Percentiles rank a stretch among this genome's conserved stretches.
Evolutionary conservation across 805 yeast genomes (phyloP).

Genomic region (Myxozyma mucilagina): DNA sequence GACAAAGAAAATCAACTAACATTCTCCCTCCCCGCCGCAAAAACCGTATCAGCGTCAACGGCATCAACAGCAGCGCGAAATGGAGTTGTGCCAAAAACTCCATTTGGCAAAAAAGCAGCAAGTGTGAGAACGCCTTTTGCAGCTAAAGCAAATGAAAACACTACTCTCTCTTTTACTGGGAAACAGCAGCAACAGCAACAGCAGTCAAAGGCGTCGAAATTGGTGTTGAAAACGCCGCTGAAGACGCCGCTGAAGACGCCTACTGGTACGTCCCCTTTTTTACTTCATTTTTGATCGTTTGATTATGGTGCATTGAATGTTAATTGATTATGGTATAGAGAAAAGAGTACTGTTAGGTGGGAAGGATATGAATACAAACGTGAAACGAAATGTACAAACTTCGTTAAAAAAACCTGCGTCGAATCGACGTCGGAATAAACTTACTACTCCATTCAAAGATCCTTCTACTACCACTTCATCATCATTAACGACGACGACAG

Average conservation of each 20-base stretch:
- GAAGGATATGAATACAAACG: conserved; percentile 31
- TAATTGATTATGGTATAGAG: conserved; percentile 2
- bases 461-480: not conserved
- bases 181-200: not conserved
- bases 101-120: conserved; percentile 15
- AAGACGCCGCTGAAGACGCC: conserved; percentile 24
- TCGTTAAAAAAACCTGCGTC: not conserved
- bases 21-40: conserved; percentile 2
- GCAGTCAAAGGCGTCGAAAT: not conserved
- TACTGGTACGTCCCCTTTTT: conserved; percentile 11
- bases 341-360: conserved; percentile 33
- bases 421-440: not conserved
- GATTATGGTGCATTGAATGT: not conserved
- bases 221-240: not conserved
- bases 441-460: conserved; percentile 3
- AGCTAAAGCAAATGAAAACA: conserved; percentile 22
- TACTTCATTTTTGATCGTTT: not conserved
- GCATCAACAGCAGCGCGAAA: too few relatives aligned
- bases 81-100: conserved; percentile 31
- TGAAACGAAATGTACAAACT: not conserved
- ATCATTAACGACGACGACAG: not conserved
- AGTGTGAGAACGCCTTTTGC: conserved; percentile 19
- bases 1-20: conserved; percentile 26
- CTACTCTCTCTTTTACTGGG: not conserved
- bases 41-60: not conserved